phyloP scores from a whole-genome alignment of 306 rosid species.

The Potentilla sterilis region DNA sequence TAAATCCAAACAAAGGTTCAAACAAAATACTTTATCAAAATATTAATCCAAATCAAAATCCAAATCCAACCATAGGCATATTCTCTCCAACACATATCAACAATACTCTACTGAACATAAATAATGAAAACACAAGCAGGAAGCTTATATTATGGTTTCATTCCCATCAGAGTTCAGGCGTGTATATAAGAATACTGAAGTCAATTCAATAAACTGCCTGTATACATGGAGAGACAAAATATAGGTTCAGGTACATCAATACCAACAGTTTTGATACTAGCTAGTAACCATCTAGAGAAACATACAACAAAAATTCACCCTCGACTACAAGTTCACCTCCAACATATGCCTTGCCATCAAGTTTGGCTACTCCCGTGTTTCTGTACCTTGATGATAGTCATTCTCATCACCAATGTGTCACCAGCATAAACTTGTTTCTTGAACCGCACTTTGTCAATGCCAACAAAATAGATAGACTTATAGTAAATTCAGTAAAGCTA shows the following conservation, averaged over 20 bases:
- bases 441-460: conserved; percentile 85
- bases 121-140: not conserved
- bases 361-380: conserved; percentile 88
- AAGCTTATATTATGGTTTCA: not conserved
- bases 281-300: conserved; percentile 14
- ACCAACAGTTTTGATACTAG: not conserved
- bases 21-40: no score
- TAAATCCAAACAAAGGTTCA: no score
- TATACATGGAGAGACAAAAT: not conserved
- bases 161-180: not conserved
- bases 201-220: no score
- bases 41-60: no score
- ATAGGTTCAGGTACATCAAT: not conserved
- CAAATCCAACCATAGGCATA: no score
- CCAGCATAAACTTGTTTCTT: conserved; percentile 90
- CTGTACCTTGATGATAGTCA: conserved; percentile 73
- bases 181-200: not conserved
- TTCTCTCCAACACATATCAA: not conserved
- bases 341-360: conserved; percentile 89
- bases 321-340: conserved; percentile 89
- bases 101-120: not conserved
- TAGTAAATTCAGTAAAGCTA: no score
- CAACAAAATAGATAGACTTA: conserved; percentile 53
- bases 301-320: conserved; percentile 82
- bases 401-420: conserved; percentile 87